Base-by-base conservation (phyloP, 2,329 filamentous ascomycete genomes). In the Blastomyces parvus region DNA sequence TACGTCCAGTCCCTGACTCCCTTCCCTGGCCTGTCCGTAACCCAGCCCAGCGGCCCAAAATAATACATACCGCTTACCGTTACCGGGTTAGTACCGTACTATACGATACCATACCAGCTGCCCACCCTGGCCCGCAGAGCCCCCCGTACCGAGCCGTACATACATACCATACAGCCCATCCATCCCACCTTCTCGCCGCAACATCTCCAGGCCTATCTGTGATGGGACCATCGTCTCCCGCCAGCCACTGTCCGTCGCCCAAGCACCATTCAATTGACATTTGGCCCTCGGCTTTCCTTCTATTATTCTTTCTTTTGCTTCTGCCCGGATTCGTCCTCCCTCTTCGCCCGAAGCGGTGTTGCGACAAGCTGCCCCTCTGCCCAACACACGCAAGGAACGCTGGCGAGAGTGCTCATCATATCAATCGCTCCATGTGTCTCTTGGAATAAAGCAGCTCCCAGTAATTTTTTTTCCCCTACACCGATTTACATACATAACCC, bases 191-290 rank as follows among this genome's bases (percentile, higher is more conserved):
- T 33, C 40, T 30, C 22, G n/a, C 19, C 38, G 25, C 25, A n/a
- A 25, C 25, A 27, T 13, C 27, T n/a, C 25, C 40, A 30, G 40
- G 57, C 17, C 25, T 1, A 9, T 38, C 33, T 27, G 25, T 14
- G 40, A 46, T 27, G 57, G 44, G 57, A 59, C 17, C 44, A 22
- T 48, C 38, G 11, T 53, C 46, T 61, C 59, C 59, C 44, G 59
- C 59, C 59, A 50, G 59, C 59, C 59, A 53, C 59, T 40, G 44
- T 33, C 59, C 44, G 11, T 40, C 46, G 59, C 44, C 48, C 59
- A 61, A 53, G 59, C 25, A 61, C 59, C 59, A 14, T n/a, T 33
- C 57, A 44, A 59, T 59, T 59, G 57, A 13, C 57, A 46, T 25
- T 40, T 30, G 19, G 30, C 2, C 33, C 33, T 58, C 36, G 57